Base-by-base conservation (phyloP, 257 asterid species). In the Jaltomata sinuosa region DNA sequence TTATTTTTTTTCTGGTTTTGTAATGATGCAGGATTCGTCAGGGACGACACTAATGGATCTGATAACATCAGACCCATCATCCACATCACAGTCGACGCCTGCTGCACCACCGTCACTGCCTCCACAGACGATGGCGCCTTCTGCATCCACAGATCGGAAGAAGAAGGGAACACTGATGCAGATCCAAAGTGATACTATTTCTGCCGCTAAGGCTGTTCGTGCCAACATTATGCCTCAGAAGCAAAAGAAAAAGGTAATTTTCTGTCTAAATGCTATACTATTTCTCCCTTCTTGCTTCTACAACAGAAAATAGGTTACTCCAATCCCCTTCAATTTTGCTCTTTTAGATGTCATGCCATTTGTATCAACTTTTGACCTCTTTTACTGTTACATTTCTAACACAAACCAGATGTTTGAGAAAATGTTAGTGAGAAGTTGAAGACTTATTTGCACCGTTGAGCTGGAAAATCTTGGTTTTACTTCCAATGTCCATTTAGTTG, bases 1-100 rank as follows among this genome's bases (percentile, higher is more conserved):
- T 3, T 38, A 38, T 38, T 36, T 64, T 19, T 54, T 40, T 34
- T 25, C 50, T 61, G 55, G 29, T 80, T 64, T 87, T 27, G 59
- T 67, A 16, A 77, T 76, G 76, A n/a, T 77, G 85, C 57, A 97
- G 99, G 99, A 97, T 79, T 94, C 98, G 49, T 92, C 95, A 78
- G 91, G 99, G 82, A 95, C 87, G 87, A 94, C 99, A 79, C 90
- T 95, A 88, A 97, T 97, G 99, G 99, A 97, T 95, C 98, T 97
- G 92, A 97, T 97, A 81, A 92, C 98, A 59, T 94, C 99, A 84
- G 98, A 97, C 85, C 96, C 93, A 74, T 81, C 98, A 69, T 89
- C 97, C 54, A 36, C 90, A 62, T 83, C 85, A 25, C 59, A 83
- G 27, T 31, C 91, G 29, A 14, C 87, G 42, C 34, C 86, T 6